Evolutionary conservation across 805 yeast genomes (phyloP), one percentile per base, ranked within the genome.

Genomic region (Candida manassasensis): DNA sequence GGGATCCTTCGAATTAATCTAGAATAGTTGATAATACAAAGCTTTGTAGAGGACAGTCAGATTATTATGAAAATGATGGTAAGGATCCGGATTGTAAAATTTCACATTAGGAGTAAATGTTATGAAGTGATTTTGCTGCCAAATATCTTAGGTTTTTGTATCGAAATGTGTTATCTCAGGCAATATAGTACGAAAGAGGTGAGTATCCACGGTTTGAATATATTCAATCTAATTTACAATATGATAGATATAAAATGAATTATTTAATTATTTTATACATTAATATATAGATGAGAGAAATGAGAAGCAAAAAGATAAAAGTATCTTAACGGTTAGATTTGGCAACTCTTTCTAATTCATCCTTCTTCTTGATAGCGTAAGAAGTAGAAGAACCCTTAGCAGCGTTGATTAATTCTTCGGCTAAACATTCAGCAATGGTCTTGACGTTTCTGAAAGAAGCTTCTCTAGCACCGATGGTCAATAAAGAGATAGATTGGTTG

Each of bases 341-440:
- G 71, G 99, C 99, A 75, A 93, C 99, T 85, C 99, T 95, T 84
- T 93, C 99, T 73, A 93, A 85, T 83, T 93, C 99, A 75, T 93
- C 99, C 95, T 93, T 93, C 98, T 93, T 93, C 94, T 93, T 93
- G 80, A 93, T 94, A 63, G 98, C 98, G 73, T 89, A 94, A 67
- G 98, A 93, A 73, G 97, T 94, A 57, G 99, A 89, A 63, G 98
- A 93, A 76, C 97, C 97, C 84, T 93, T 93, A 67, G 95, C 98
- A 64, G 99, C 99, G 81, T 93, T 93, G 74, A 93, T 94, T 73
- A 93, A 85, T 82, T 93, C 99, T 81, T 93, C 99, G 69, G 99
- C 97, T 71, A 93, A 85, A 77, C 98, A 93, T 79, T 93, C 99
- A 68, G 98, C 95, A 73, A 93, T 93, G 71, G 97, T 88, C 87